Evolutionary conservation across 257 asterid species (phyloP).

Genomic region (Solanum bukasovii): DNA sequence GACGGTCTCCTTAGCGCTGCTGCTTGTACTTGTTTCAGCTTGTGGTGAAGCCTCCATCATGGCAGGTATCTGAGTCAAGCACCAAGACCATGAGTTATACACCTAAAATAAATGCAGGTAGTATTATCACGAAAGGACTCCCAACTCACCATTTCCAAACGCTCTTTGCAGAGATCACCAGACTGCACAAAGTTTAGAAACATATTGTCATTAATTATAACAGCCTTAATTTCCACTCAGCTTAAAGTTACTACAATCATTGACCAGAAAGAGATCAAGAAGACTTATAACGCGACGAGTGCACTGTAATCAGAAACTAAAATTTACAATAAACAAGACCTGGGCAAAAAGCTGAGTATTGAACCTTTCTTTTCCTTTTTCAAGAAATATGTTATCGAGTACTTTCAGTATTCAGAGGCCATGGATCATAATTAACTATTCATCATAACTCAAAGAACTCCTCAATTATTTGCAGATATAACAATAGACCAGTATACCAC

Average conservation of each 20-base stretch:
- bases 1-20: conserved; percentile 26
- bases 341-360: background rate
- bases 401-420: background rate
- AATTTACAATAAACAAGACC: background rate
- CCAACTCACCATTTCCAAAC: conserved; percentile 60
- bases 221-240: background rate
- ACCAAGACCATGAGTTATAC: background rate
- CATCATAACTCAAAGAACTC: background rate
- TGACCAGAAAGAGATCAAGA: background rate
- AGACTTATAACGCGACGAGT: background rate
- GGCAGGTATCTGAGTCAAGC: conserved; percentile 35
- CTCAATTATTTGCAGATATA: background rate
- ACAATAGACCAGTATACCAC: background rate
- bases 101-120: background rate
- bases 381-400: background rate
- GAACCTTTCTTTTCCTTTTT: background rate
- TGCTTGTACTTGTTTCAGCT: conserved; percentile 31
- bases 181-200: conserved; percentile 48
- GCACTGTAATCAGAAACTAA: background rate
- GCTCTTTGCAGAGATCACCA: conserved; percentile 58
- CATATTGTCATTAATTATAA: background rate
- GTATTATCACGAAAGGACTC: background rate
- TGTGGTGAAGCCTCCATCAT: conserved; percentile 50
- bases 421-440: background rate
- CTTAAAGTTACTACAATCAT: background rate